Base-by-base conservation (phyloP, 2,329 filamentous ascomycete species). In the Graphilbum fragrans region DNA sequence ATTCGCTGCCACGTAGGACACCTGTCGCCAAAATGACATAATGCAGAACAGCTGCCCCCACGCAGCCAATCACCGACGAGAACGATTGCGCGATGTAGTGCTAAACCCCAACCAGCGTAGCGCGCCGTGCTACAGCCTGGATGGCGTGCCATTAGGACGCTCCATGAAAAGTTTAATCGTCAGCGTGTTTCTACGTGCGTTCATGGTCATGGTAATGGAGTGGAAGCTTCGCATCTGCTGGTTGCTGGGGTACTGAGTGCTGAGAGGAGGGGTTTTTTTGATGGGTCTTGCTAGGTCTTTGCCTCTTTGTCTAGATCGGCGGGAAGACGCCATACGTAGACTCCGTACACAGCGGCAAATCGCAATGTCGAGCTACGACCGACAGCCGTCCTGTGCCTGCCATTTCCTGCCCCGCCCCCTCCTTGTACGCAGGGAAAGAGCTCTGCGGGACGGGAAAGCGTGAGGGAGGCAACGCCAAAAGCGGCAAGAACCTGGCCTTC, bases 31-130 rank as follows among this genome's bases (percentile, higher is more conserved):
- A 47, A 43, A 49, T 49, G 45, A 44, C 47, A 47, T 47, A 44
- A 49, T 49, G n/a, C n/a, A n/a, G n/a, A n/a, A n/a, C n/a, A n/a
- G n/a, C n/a, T 38, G 41, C 22, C 6, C 32, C 29, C 9, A 16
- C 18, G 21, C 34, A 20, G 39, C 48, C 46, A 50, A 50, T 50
- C 35, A 37, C 5, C 7, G n/a, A 5, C 7, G n/a, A 9, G 10
- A 14, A 16, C 20, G 44, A 50, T 50, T 48, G 48, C 48, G 48
- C 48, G 46, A 50, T 50, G 37, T n/a, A 1, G 33, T 23, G n/a
- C 48, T 48, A 50, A 29, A 9, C 45, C 38, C 3, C 5, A 40
- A 25, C 6, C n/a, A 31, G 42, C 9, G 33, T 50, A 50, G 48
- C 40, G 46, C 46, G 44, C 44, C 44, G 46, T 41, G 38, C 35